Evolutionary conservation across 345 rosid genomes (phyloP).

Genomic region (Hibiscus mutabilis): DNA sequence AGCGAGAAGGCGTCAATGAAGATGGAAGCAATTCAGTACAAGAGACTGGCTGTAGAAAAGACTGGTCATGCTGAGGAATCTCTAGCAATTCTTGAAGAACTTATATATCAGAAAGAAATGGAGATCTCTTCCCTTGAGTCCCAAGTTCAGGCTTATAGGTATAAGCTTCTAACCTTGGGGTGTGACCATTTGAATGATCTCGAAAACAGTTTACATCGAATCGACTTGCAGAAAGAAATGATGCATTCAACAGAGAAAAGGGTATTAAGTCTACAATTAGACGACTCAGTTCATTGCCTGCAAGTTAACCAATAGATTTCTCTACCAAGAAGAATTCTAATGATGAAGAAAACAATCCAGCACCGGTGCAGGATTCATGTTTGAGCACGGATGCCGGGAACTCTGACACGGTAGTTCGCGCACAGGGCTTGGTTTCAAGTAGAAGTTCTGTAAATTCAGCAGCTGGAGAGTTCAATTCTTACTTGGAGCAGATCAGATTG

Average conservation of each 20-base stretch:
- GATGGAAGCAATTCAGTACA: slow-evolving; percentile 89
- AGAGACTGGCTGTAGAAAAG: slow-evolving; percentile 77
- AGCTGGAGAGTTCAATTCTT: slow-evolving; percentile 33
- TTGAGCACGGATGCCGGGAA: slow-evolving; percentile 13
- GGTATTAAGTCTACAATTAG: slow-evolving; percentile 11
- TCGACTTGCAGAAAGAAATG: slow-evolving; percentile 28
- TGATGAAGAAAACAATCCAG: slow-evolving; percentile 11
- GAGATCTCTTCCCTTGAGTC: slow-evolving; percentile 78
- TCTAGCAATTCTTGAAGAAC: slow-evolving; percentile 55
- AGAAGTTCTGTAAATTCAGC: slow-evolving; percentile 16
- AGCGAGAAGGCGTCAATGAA: slow-evolving; percentile 63
- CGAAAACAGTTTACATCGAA: slow-evolving; percentile 44
- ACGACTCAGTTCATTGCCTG: slow-evolving; percentile 39
- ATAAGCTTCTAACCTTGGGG: slow-evolving; percentile 64
- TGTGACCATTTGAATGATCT: slow-evolving; percentile 36
- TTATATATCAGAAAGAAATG: slow-evolving; percentile 72
- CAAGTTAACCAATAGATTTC: slow-evolving; percentile 15
- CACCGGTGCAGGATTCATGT: slow-evolving; percentile 8
- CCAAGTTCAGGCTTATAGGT: slow-evolving; percentile 72
- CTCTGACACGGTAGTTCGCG: slow-evolving; percentile 21
- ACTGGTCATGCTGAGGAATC: slow-evolving; percentile 69
- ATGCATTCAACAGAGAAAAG: slow-evolving; percentile 20
- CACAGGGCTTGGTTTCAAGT: slow-evolving; percentile 23
- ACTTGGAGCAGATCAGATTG: slow-evolving; percentile 55
- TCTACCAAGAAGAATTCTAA: slow-evolving; percentile 12